A percentile compares a stretch with the other conserved stretches of the same genome.
phyloP scores from a whole-genome alignment of 768 basidiomycete species.

The Cystofilobasidium capitatum region DNA sequence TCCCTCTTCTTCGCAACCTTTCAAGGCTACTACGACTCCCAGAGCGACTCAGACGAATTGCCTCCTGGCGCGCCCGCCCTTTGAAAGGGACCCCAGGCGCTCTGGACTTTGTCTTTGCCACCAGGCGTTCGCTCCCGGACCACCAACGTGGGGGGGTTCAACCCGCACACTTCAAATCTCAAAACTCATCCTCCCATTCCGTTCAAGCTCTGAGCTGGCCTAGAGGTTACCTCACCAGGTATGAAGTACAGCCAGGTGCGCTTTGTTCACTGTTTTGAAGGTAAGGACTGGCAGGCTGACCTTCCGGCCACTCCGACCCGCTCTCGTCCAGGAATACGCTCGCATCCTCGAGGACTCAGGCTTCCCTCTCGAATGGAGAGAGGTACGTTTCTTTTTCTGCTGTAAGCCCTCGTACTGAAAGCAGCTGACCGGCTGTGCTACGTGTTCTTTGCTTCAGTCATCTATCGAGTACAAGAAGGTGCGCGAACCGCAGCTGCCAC shows the following conservation, averaged over 20 bases:
- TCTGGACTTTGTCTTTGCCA: no score
- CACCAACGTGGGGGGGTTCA: no score
- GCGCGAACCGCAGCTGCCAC: constrained; percentile 4
- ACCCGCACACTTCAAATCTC: no score
- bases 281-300: background rate
- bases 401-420: background rate
- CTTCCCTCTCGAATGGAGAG: constrained; percentile 65
- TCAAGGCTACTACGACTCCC: no score
- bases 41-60: no score
- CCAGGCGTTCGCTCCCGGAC: no score
- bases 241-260: constrained; percentile 23
- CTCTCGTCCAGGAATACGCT: constrained; percentile 36
- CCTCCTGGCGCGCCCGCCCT: no score
- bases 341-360: constrained; percentile 41
- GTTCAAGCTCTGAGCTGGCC: no score
- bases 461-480: constrained; percentile 80
- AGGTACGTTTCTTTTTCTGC: constrained; percentile 30
- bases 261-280: background rate
- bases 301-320: background rate
- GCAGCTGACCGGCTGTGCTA: background rate
- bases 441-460: constrained; percentile 37
- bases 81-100: no score
- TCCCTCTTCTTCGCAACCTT: no score
- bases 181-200: no score
- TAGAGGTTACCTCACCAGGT: no score